Base-by-base conservation (phyloP, 352 stramenopile species). In the Globisporangium uncinulatum region DNA sequence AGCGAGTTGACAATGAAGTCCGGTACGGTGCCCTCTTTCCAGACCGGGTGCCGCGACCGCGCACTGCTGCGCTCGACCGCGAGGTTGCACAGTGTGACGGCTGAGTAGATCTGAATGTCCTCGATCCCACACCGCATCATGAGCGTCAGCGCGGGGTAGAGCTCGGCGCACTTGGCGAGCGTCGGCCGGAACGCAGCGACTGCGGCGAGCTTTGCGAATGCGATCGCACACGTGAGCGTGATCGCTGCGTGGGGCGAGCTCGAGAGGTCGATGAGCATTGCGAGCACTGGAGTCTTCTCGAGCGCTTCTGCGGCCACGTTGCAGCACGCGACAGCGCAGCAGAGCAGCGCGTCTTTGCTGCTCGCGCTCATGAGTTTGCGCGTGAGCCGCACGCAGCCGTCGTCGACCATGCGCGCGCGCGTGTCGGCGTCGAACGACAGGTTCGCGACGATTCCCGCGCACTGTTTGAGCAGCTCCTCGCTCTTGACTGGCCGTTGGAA, bases 1-100 rank as follows among this genome's bases (percentile, higher is more conserved):
- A 96, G 66, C 14, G 85, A 87, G 59, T 95, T 96, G 51, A 95
- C 87, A 50, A 96, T 93, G 43, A 96, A 95, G 66, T 96, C 86
- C 9, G 80, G 79, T 29, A 94, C 82, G 0, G 83, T 94, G 37
- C 83, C 83, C 75, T 94, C 83, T 51, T 88, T 89, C 83, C 83
- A 94, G 31, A 96, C 83, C 24, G 24, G 24, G 61, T 89, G 73
- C 6, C 74, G 74, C 29, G 73, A 74, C 1, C 83, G 74, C 42
- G 85, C 66, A 0, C 68, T 74, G 31, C 68, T 74, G 34, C 73
- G 71, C 59, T 92, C 83, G 9, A 89, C 84, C 0, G 81, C 81
- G 21, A 96, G 62, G 55, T 94, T 95, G 65, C 87, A 96, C 21
- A 96, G 66, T 20, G 83, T 80, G 17, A 90, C 83, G 19, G 85